These are phyloP conservation scores for Coemansia sp. DNA, from an alignment of 192 early-diverging fungal species.

Conservation along the genomic window DNA sequence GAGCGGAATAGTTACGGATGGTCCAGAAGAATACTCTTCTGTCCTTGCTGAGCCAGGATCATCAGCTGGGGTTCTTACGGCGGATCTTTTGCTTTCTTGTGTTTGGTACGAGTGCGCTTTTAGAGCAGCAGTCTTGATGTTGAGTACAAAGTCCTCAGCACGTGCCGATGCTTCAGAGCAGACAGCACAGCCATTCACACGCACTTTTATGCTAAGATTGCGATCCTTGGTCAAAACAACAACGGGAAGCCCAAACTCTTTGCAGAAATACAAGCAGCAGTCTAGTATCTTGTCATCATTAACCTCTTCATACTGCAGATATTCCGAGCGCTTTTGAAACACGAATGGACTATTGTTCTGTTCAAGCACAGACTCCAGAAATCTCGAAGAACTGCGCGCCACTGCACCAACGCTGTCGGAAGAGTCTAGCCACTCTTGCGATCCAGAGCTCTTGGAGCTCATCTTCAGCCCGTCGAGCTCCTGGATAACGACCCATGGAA, in stretches of 20 bases:
- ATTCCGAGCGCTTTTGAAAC: slow-evolving; percentile 42
- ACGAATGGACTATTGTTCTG: slow-evolving; percentile 25
- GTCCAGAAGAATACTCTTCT: too few relatives aligned
- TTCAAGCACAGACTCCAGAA: slow-evolving; percentile 26
- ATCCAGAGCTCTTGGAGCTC: background rate
- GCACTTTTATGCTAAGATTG: slow-evolving; percentile 40
- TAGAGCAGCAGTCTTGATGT: slow-evolving; percentile 10
- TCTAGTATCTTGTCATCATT: slow-evolving; percentile 49
- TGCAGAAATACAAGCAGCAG: slow-evolving; percentile 49
- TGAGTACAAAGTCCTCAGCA: slow-evolving; percentile 15
- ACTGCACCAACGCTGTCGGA: slow-evolving; percentile 6
- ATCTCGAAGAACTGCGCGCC: slow-evolving; percentile 37
- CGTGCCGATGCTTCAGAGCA: background rate
- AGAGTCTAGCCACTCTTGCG: background rate
- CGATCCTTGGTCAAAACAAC: slow-evolving; percentile 40
- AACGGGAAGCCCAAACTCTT: slow-evolving; percentile 28
- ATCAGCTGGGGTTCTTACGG: too few relatives aligned
- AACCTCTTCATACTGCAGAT: slow-evolving; percentile 20
- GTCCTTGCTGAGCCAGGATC: too few relatives aligned
- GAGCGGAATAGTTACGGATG: too few relatives aligned
- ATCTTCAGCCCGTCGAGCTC: slow-evolving; percentile 44
- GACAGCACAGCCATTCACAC: slow-evolving; percentile 33
- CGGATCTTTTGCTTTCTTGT: background rate
- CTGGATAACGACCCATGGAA: slow-evolving; percentile 43
- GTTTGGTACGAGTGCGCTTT: background rate